Evolutionary conservation across 352 stramenopile species (phyloP).

Genomic region (Phytophthora pisi): DNA sequence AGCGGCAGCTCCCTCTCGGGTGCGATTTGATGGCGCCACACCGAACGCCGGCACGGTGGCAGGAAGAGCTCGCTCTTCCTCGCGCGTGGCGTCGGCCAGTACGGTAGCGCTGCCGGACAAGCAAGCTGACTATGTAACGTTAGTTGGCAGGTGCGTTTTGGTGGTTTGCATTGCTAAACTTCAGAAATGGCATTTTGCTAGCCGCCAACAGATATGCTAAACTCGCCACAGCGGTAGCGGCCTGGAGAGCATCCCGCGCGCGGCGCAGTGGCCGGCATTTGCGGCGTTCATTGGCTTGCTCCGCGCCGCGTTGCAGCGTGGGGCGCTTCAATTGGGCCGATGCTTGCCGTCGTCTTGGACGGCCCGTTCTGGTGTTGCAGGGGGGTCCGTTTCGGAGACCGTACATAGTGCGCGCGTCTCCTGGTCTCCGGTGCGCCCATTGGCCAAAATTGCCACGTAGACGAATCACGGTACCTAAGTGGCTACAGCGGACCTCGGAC

Average conservation of each 20-base stretch:
- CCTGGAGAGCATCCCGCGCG: not conserved
- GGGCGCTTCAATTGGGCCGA: constrained; percentile 8
- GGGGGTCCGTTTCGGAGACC: not conserved
- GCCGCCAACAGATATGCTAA: not conserved
- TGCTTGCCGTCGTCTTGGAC: constrained; percentile 10
- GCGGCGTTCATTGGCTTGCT: constrained; percentile 20
- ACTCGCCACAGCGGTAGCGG: not conserved
- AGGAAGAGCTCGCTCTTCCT: constrained; percentile 7
- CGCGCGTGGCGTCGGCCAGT: constrained; percentile 19
- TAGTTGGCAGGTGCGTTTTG: constrained; percentile 1
- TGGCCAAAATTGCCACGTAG: constrained; percentile 31
- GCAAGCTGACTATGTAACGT: no score
- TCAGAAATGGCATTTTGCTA: constrained; percentile 6
- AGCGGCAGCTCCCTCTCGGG: constrained; percentile 11
- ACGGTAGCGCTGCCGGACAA: not conserved
- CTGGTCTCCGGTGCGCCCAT: not conserved
- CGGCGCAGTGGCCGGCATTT: not conserved
- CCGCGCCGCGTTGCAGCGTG: constrained; percentile 17
- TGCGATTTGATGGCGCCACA: constrained; percentile 15
- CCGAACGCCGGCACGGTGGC: constrained; percentile 3
- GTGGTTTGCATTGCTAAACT: not conserved
- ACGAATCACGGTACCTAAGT: constrained; percentile 22
- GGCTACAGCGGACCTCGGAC: constrained; percentile 13
- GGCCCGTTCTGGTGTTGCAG: constrained; percentile 23
- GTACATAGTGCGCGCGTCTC: not conserved